These are phyloP conservation scores for Phragmites australis DNA, from an alignment of 176 grass and related monocot genomes.

Conservation along the genomic window DNA sequence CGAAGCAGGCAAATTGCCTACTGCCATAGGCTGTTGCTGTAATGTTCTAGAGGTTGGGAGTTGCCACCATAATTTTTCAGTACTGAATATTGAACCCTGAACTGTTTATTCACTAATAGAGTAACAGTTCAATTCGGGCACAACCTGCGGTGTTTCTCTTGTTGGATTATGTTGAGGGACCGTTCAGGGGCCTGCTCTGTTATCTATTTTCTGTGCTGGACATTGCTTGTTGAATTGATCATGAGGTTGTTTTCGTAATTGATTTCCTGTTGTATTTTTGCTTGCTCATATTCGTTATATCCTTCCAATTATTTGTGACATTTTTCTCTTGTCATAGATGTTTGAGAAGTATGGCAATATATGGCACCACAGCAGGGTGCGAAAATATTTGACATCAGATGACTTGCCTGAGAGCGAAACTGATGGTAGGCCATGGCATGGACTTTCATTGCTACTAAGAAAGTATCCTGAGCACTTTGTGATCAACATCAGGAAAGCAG, in stretches of 20 bases:
- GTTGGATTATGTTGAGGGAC: neutral
- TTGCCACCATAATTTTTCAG: neutral
- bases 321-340: constrained; percentile 45
- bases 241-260: neutral
- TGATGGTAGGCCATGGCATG: constrained; percentile 69
- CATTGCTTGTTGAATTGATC: neutral
- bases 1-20: neutral
- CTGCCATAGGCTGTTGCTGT: neutral
- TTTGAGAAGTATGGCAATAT: constrained; percentile 64
- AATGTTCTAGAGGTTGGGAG: constrained; percentile 12
- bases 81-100: too few relatives aligned
- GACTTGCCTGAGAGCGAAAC: constrained; percentile 49
- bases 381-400: constrained; percentile 79
- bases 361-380: constrained; percentile 83
- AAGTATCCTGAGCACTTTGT: constrained; percentile 78
- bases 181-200: neutral
- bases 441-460: constrained; percentile 65
- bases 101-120: constrained; percentile 11
- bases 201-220: neutral
- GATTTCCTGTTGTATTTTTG: neutral
- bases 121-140: neutral
- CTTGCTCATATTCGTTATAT: neutral
- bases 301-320: constrained; percentile 11
- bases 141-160: neutral
- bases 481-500: constrained; percentile 64